phyloP scores from a whole-genome alignment of 2,329 filamentous ascomycete species.

The Botrytis elliptica region DNA sequence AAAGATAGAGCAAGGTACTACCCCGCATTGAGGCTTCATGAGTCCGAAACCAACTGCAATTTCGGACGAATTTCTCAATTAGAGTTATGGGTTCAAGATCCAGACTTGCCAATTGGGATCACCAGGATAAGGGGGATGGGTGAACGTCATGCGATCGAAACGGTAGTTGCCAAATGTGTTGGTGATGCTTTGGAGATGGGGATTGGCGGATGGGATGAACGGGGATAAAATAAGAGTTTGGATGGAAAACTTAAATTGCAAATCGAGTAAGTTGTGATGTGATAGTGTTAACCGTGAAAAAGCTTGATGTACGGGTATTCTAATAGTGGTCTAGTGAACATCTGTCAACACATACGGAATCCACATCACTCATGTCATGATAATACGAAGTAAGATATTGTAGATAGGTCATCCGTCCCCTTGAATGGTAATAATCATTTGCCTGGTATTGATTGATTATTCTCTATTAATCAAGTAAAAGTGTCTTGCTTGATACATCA shows the following conservation, averaged over 20 bases:
- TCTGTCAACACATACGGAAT: not conserved
- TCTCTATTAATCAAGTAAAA: not conserved
- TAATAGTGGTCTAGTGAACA: not conserved
- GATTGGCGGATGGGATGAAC: not conserved
- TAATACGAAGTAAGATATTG: not conserved
- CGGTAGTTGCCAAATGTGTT: not conserved
- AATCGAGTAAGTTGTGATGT: not conserved
- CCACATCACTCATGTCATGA: not conserved
- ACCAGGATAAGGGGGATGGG: not conserved
- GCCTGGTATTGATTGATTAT: not conserved
- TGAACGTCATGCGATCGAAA: not conserved
- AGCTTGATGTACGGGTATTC: not conserved
- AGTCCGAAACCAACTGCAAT: not conserved
- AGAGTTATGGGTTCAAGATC: not conserved
- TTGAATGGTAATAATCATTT: not conserved
- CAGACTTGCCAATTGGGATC: not conserved
- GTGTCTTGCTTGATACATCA: not conserved
- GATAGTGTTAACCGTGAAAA: not conserved
- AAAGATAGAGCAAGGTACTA: not conserved
- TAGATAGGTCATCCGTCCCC: not conserved
- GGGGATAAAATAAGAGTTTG: not conserved
- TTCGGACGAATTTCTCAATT: not conserved
- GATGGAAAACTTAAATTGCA: not conserved
- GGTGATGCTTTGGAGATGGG: not conserved
- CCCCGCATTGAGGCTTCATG: not conserved